Evolutionary conservation across 805 yeast species (phyloP).

Genomic region (Metschnikowia kofuensis): DNA sequence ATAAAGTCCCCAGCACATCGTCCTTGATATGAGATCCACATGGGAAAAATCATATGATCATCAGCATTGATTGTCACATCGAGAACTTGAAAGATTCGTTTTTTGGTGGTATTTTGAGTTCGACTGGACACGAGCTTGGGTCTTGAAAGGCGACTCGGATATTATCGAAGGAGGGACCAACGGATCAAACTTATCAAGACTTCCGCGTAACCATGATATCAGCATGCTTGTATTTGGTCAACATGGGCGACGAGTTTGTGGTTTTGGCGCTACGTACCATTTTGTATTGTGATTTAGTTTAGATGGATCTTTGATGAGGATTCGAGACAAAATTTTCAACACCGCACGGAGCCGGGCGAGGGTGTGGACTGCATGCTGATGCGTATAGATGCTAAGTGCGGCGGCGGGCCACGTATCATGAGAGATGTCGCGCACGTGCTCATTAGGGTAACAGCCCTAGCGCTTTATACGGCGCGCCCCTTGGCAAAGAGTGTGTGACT

Average conservation of each 20-base stretch:
- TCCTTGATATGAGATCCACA: too few relatives aligned
- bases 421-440: slow-evolving; percentile 1
- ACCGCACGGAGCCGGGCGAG: slow-evolving; percentile 6
- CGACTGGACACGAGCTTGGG: too few relatives aligned
- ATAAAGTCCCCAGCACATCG: too few relatives aligned
- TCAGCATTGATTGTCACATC: too few relatives aligned
- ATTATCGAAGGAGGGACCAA: too few relatives aligned
- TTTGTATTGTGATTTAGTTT: slow-evolving; percentile 17
- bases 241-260: background rate
- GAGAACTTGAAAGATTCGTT: too few relatives aligned
- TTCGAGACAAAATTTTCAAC: slow-evolving; percentile 19
- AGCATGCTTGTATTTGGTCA: background rate
- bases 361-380: slow-evolving; percentile 7
- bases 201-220: too few relatives aligned
- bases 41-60: too few relatives aligned
- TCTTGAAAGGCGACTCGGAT: too few relatives aligned
- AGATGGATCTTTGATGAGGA: slow-evolving; percentile 8
- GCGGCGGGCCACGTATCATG: background rate
- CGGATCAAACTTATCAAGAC: too few relatives aligned
- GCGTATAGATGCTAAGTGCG: background rate
- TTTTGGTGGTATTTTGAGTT: too few relatives aligned
- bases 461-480: background rate
- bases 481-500: background rate
- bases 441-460: slow-evolving; percentile 16
- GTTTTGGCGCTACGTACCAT: slow-evolving; percentile 18